Base-by-base conservation (phyloP, 176 grass and related monocot species). In the Thinopyrum elongatum region DNA sequence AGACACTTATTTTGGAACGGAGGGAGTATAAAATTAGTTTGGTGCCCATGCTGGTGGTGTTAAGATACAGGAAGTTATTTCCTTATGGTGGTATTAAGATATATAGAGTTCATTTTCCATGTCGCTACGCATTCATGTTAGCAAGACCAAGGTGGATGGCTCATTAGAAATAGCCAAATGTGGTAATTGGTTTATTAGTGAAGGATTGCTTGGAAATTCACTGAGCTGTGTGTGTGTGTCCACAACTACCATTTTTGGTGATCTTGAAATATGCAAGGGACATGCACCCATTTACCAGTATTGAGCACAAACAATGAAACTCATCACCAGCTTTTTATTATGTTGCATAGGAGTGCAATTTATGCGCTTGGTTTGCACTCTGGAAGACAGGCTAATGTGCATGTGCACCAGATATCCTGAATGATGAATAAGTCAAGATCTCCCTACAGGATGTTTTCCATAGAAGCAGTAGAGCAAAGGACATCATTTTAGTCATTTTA, bases 191-290 rank as follows among this genome's bases (percentile, higher is more conserved):
- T 62, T 61, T 21, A 49, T 49, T 51, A 74, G 39, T 36, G 15
- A 51, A 44, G 16, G 21, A 80, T 72, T 86, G 51, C 29, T 87
- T 87, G 47, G 13, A 80, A 87, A 65, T 65, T 62, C 49, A 61
- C 57, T 29, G 29, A 1, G 23, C 34, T 44, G 42, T 46, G 62
- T 36, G 36, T 42, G 17, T 35, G 14, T 31, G 85, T 74, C 66
- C 19, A 25, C 53, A 72, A n/a, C 53, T 63, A 78, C 28, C 9
- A 26, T 76, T 84, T 84, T 22, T 76, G 16, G 39, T 35, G 49
- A 42, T 63, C 16, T n/a, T 47, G 11, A 81, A 81, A 67, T 15
- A 75, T 49, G 38, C 9, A 44, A 16, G 61, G 36, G 61, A 84
- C 70, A 74, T 46, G 36, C 28, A 63, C 36, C 29, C 35, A 75